These are phyloP conservation scores for Ambrosiella xylebori DNA, from an alignment of 2,329 filamentous ascomycete genomes.

Conservation along the genomic window DNA sequence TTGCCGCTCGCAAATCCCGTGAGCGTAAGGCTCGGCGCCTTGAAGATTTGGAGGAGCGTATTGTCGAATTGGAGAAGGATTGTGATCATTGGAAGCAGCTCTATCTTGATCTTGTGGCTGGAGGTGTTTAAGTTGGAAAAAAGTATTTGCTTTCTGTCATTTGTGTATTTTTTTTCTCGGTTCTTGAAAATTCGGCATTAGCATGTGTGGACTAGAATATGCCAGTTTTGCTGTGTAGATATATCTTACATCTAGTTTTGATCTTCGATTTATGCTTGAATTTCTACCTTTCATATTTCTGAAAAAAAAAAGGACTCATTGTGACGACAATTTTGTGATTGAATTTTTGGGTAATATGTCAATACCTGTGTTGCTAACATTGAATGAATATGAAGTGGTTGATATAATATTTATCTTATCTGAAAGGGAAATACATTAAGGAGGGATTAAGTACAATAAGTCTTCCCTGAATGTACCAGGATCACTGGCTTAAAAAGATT, in stretches of 20 bases:
- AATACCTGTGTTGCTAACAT: too few species aligned
- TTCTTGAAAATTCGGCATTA: background rate
- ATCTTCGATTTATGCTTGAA: background rate
- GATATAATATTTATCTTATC: too few species aligned
- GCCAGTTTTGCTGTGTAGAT: too few species aligned
- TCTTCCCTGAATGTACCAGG: too few species aligned
- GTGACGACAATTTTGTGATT: too few species aligned
- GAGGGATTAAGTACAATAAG: too few species aligned
- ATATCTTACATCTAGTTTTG: background rate
- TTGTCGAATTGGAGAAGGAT: constrained; percentile 50
- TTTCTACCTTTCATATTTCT: too few species aligned
- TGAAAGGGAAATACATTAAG: too few species aligned
- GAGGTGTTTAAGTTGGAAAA: constrained; percentile 16
- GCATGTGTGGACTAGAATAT: background rate
- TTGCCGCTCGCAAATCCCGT: constrained; percentile 84
- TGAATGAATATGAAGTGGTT: too few species aligned
- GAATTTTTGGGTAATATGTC: too few species aligned
- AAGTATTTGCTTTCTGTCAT: constrained; percentile 15
- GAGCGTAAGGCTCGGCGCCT: constrained; percentile 67
- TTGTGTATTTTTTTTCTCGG: background rate
- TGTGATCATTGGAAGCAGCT: constrained; percentile 48
- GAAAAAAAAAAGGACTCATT: too few species aligned
- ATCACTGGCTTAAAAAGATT: too few species aligned
- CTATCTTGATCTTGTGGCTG: constrained; percentile 27
- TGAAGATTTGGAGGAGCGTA: constrained; percentile 55